A percentile compares a stretch with the other conserved stretches of the same genome.
Conservation (phyloP, 2,329 filamentous ascomycete genomes). For the Clonostachys byssicola region DNA sequence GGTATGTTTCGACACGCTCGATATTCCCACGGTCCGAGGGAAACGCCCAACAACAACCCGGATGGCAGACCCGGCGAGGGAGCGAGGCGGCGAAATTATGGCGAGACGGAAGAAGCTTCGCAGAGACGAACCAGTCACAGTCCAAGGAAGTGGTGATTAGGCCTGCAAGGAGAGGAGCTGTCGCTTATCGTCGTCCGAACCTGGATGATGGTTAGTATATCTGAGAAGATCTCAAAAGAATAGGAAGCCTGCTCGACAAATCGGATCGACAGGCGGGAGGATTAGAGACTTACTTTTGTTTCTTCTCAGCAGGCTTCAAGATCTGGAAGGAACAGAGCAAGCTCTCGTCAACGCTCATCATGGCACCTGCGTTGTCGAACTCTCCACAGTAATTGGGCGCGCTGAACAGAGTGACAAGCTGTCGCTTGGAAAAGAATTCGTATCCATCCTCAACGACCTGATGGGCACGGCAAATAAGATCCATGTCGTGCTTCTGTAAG, state of each 20-base stretch:
- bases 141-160: neutral
- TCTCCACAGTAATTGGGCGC: slow-evolving; percentile 99
- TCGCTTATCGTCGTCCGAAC: slow-evolving; percentile 84
- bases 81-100: slow-evolving; percentile 1
- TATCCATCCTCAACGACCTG: slow-evolving; percentile 99
- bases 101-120: slow-evolving; percentile 2
- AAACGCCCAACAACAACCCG: slow-evolving; percentile 1
- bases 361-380: slow-evolving; percentile 98
- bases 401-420: slow-evolving; percentile 95
- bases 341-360: slow-evolving; percentile 99
- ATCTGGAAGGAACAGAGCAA: slow-evolving; percentile 99
- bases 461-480: slow-evolving; percentile 96
- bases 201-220: slow-evolving; percentile 72
- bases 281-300: slow-evolving; percentile 97
- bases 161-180: slow-evolving; percentile 1
- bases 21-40: slow-evolving; percentile 1
- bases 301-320: slow-evolving; percentile 99
- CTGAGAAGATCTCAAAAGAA: no score
- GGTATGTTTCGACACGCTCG: slow-evolving; percentile 11
- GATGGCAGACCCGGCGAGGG: slow-evolving; percentile 1
- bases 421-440: slow-evolving; percentile 98
- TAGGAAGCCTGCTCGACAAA: no score
- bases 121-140: neutral
- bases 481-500: slow-evolving; percentile 99
- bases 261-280: slow-evolving; percentile 9